phyloP scores from a whole-genome alignment of 2,329 filamentous ascomycete genomes.

The Shiraia sp. region DNA sequence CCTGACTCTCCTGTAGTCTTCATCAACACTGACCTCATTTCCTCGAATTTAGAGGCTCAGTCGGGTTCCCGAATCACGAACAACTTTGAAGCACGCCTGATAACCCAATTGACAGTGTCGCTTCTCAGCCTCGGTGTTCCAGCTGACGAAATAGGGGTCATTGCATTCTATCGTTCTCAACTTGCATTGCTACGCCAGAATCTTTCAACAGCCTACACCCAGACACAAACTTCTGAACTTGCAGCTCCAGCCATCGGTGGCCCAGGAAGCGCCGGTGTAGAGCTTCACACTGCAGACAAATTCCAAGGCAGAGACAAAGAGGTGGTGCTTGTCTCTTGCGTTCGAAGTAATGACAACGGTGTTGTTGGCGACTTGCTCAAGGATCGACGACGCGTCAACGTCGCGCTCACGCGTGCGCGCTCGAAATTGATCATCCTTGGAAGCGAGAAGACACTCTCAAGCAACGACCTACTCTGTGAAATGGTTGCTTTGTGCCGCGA shows the following conservation, averaged over 20 bases:
- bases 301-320: constrained; percentile 98
- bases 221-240: constrained; percentile 50
- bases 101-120: constrained; percentile 77
- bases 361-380: constrained; percentile 88
- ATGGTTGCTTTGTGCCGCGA: constrained; percentile 79
- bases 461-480: constrained; percentile 72
- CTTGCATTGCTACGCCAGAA: constrained; percentile 78
- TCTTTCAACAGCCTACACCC: constrained; percentile 59
- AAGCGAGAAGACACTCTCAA: constrained; percentile 72
- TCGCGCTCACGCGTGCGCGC: constrained; percentile 90
- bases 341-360: constrained; percentile 80
- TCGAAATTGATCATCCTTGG: constrained; percentile 90
- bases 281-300: constrained; percentile 96
- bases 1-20: constrained; percentile 78
- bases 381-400: constrained; percentile 93
- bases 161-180: constrained; percentile 95
- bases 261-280: constrained; percentile 57
- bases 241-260: constrained; percentile 16
- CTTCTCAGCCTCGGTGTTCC: constrained; percentile 77
- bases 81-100: constrained; percentile 75
- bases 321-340: constrained; percentile 82
- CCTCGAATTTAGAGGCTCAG: constrained; percentile 68
- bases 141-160: constrained; percentile 81
- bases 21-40: constrained; percentile 82
- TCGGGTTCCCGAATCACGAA: constrained; percentile 85